Evolutionary conservation across 78 protist genomes (phyloP).

Genomic region (Protostelium mycophagum): DNA sequence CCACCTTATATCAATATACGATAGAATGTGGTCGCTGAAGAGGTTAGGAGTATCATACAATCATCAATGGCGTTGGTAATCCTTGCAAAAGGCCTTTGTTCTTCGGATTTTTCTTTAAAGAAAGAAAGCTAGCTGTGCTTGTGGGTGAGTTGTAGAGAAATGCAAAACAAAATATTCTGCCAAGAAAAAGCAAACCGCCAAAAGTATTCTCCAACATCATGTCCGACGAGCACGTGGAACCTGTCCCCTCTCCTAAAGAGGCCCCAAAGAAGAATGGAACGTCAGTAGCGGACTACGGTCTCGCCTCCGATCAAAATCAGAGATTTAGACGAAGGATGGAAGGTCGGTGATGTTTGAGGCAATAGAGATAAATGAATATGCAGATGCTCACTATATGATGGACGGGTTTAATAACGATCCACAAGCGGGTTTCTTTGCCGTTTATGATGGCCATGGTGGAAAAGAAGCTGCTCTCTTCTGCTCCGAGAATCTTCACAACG

Average conservation of each 20-base stretch:
- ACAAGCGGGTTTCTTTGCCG: slow-evolving; percentile 43
- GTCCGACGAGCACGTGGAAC: background rate
- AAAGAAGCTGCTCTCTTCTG: slow-evolving; percentile 55
- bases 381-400: slow-evolving; percentile 43
- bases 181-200: no score
- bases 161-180: no score
- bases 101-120: no score
- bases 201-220: no score
- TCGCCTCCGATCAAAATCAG: background rate
- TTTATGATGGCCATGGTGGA: slow-evolving; percentile 73
- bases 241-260: background rate
- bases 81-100: no score
- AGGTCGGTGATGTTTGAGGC: background rate
- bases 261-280: background rate
- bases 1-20: no score
- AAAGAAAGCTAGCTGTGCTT: no score
- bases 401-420: slow-evolving; percentile 40
- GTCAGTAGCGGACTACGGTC: background rate
- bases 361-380: background rate
- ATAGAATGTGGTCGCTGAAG: no score
- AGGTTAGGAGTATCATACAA: no score
- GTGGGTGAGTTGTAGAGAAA: no score
- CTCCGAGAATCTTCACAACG: slow-evolving; percentile 44
- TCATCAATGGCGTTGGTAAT: no score
- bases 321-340: background rate